phyloP scores from a whole-genome alignment of 208 protist species.

The Crithidia fasciculata region DNA sequence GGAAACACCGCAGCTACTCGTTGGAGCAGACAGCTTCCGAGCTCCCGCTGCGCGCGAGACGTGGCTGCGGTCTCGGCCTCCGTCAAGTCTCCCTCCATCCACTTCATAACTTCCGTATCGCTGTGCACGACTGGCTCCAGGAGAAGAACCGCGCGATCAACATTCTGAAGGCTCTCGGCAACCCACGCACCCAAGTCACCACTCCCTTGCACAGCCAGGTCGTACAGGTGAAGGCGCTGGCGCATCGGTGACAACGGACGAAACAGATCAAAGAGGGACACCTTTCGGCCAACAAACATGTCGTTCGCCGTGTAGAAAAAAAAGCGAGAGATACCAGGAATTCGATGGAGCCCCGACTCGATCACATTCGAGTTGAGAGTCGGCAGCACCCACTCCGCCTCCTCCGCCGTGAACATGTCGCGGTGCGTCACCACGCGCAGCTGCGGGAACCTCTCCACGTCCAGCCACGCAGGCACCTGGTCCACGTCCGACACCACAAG shows the following conservation, averaged over 20 bases:
- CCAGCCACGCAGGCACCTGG: conserved; percentile 49
- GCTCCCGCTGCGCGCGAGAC: conserved; percentile 1
- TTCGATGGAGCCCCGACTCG: conserved; percentile 49
- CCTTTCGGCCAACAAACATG: conserved; percentile 42
- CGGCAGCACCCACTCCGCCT: conserved; percentile 37
- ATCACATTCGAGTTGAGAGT: conserved; percentile 48
- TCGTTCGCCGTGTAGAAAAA: conserved; percentile 63
- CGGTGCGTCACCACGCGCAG: conserved; percentile 46
- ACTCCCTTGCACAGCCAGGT: not conserved
- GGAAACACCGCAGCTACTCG: not conserved
- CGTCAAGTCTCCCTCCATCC: not conserved
- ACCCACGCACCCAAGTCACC: not conserved
- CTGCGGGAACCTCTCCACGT: conserved; percentile 34
- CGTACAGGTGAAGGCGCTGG: conserved; percentile 6
- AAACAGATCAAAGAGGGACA: conserved; percentile 58
- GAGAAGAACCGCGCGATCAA: conserved; percentile 7
- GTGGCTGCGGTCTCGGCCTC: not conserved
- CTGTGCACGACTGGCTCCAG: conserved; percentile 39
- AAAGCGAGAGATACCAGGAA: conserved; percentile 47
- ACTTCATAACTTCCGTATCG: conserved; percentile 1
- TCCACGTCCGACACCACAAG: conserved; percentile 44
- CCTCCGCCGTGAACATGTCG: conserved; percentile 39
- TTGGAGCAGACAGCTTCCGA: conserved; percentile 19
- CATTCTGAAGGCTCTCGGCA: not conserved
- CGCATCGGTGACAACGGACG: conserved; percentile 38